These are phyloP conservation scores for Fistulinella prunicolor DNA, from an alignment of 768 basidiomycete species.

Conservation along the genomic window DNA sequence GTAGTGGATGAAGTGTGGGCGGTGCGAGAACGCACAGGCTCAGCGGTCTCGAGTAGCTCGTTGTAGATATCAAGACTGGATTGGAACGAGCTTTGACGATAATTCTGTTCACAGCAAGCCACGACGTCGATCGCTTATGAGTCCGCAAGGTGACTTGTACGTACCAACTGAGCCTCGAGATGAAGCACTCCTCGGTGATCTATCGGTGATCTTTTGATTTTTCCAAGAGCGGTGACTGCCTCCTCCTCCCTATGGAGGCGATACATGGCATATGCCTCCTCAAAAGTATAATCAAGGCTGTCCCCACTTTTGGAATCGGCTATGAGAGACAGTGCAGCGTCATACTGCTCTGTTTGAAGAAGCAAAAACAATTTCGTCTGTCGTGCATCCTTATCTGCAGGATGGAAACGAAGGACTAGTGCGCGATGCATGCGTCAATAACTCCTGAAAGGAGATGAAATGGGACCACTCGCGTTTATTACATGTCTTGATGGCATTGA, in stretches of 20 bases:
- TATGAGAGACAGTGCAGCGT: slow-evolving; percentile 62
- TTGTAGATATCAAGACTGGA: slow-evolving; percentile 75
- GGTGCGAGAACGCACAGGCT: slow-evolving; percentile 54
- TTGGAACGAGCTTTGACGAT: slow-evolving; percentile 75
- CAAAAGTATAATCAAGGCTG: slow-evolving; percentile 43
- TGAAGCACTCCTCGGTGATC: slow-evolving; percentile 67
- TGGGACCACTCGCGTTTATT: slow-evolving; percentile 68
- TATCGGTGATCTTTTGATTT: slow-evolving; percentile 42
- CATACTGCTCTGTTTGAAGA: slow-evolving; percentile 83
- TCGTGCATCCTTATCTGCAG: slow-evolving; percentile 65
- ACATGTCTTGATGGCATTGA: slow-evolving; percentile 86
- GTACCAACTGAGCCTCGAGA: slow-evolving; percentile 85
- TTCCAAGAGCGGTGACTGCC: slow-evolving; percentile 51
- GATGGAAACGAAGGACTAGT: slow-evolving; percentile 68
- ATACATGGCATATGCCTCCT: slow-evolving; percentile 81
- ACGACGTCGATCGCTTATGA: slow-evolving; percentile 17
- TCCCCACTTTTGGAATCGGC: slow-evolving; percentile 15
- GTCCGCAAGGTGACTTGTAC: slow-evolving; percentile 28
- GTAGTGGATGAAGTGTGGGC: slow-evolving; percentile 1
- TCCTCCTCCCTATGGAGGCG: slow-evolving; percentile 76
- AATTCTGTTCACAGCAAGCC: slow-evolving; percentile 48
- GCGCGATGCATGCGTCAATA: slow-evolving; percentile 15
- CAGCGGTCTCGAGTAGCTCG: slow-evolving; percentile 72
- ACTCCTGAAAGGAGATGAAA: slow-evolving; percentile 21
- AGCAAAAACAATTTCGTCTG: slow-evolving; percentile 87